Conservation (phyloP, 176 grass and related monocot genomes). For the Cocos nucifera region DNA sequence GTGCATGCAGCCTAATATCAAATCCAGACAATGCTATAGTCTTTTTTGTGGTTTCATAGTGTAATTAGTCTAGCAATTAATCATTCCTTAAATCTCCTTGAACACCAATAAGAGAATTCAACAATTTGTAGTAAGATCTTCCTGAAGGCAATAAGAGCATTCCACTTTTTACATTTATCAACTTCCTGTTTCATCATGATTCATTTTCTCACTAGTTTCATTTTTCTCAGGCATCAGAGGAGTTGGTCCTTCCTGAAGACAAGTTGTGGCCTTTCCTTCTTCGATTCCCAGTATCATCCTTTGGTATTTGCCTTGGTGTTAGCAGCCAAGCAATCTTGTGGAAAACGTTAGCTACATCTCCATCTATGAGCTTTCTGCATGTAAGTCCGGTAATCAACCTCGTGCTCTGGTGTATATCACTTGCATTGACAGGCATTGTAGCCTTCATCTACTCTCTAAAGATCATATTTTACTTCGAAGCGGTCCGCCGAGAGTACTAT, state of each 20-base stretch:
- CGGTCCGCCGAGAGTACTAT: constrained; percentile 4
- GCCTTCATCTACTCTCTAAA: background rate
- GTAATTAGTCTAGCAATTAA: no score
- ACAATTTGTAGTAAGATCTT: no score
- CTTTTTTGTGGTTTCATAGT: no score
- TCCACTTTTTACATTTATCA: background rate
- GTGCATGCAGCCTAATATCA: no score
- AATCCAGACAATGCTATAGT: no score
- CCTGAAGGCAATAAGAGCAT: background rate
- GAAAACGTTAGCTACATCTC: background rate
- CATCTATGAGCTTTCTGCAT: constrained; percentile 1
- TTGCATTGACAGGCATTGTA: background rate
- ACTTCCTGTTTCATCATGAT: background rate
- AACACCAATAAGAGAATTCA: no score
- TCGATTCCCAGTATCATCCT: background rate
- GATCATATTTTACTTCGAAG: constrained; percentile 14
- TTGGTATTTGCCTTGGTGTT: constrained; percentile 7
- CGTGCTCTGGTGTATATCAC: background rate
- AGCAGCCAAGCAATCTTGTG: constrained; percentile 9
- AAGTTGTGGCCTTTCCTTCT: constrained; percentile 9
- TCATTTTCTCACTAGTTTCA: background rate
- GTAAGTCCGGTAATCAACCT: background rate
- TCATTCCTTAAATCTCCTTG: no score
- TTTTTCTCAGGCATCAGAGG: constrained; percentile 3
- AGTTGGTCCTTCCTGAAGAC: constrained; percentile 3